phyloP scores from a whole-genome alignment of 2,329 filamentous ascomycete genomes.

The Aspergillus sp. region DNA sequence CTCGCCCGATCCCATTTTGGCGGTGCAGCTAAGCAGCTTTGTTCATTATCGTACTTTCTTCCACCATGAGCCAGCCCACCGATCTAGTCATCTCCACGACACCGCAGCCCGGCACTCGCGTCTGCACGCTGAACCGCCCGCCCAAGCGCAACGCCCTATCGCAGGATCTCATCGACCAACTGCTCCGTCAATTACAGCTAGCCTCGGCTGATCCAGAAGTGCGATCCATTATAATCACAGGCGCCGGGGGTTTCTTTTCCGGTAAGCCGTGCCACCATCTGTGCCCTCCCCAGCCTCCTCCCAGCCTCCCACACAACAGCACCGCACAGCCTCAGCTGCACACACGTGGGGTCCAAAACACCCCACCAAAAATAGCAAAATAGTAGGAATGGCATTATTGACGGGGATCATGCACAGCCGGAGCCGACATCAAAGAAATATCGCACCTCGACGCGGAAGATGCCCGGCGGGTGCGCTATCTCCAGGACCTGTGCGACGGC shows the following conservation, averaged over 20 bases:
- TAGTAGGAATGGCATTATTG: background rate
- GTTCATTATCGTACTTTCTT: too few species aligned
- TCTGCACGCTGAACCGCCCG: slow-evolving; percentile 8
- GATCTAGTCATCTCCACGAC: background rate
- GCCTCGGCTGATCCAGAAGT: slow-evolving; percentile 1
- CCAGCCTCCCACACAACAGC: too few species aligned
- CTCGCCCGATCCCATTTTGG: too few species aligned
- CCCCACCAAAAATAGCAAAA: too few species aligned
- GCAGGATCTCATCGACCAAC: slow-evolving; percentile 3
- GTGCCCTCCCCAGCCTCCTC: too few species aligned
- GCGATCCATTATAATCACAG: slow-evolving; percentile 6
- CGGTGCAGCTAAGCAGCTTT: too few species aligned
- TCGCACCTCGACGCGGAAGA: slow-evolving; percentile 3
- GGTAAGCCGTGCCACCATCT: background rate
- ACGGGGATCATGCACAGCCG: background rate
- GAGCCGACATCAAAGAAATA: slow-evolving; percentile 15
- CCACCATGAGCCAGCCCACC: too few species aligned
- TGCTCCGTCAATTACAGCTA: background rate
- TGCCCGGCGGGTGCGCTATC: slow-evolving; percentile 5
- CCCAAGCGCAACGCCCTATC: slow-evolving; percentile 11
- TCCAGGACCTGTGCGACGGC: slow-evolving; percentile 11
- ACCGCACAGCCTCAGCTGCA: too few species aligned
- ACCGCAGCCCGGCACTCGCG: background rate
- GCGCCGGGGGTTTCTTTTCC: slow-evolving; percentile 8
- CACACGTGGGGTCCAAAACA: too few species aligned